Percentiles rank a stretch among this genome's conserved stretches.
Evolutionary conservation across 768 basidiomycete genomes (phyloP).

Genomic region (button mushroom (Agaricus bisporus)): DNA sequence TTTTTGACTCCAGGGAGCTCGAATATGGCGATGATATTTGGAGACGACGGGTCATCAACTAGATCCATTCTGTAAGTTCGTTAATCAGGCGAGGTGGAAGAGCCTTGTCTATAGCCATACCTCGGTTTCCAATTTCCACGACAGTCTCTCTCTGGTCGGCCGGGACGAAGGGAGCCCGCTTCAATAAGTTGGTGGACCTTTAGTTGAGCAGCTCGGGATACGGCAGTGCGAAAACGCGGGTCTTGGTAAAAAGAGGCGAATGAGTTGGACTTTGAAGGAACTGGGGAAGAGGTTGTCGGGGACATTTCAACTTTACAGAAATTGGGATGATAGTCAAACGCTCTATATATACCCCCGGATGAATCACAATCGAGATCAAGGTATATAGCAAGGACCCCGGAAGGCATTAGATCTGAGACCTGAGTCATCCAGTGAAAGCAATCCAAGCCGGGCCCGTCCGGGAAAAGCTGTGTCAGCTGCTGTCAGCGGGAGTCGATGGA

Average conservation of each 20-base stretch:
- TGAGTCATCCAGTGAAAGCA: no score
- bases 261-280: slow-evolving; percentile 1
- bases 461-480: no score
- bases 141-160: slow-evolving; percentile 9
- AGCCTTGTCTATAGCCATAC: slow-evolving; percentile 9
- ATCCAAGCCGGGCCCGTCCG: no score
- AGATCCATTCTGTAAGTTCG: slow-evolving; percentile 33
- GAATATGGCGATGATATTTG: slow-evolving; percentile 29
- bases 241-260: slow-evolving; percentile 4
- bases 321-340: neutral
- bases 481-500: no score
- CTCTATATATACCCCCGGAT: neutral
- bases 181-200: slow-evolving; percentile 21
- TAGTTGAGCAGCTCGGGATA: slow-evolving; percentile 18
- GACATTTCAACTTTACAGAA: slow-evolving; percentile 3
- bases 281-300: neutral
- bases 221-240: slow-evolving; percentile 12
- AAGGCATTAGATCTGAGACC: no score
- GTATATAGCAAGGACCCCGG: no score
- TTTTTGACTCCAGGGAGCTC: slow-evolving; percentile 41
- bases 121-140: slow-evolving; percentile 18
- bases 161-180: slow-evolving; percentile 20
- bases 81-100: neutral
- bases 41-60: slow-evolving; percentile 29
- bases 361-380: no score